phyloP scores from a whole-genome alignment of 345 rosid species.

The Fremontodendron californicum region DNA sequence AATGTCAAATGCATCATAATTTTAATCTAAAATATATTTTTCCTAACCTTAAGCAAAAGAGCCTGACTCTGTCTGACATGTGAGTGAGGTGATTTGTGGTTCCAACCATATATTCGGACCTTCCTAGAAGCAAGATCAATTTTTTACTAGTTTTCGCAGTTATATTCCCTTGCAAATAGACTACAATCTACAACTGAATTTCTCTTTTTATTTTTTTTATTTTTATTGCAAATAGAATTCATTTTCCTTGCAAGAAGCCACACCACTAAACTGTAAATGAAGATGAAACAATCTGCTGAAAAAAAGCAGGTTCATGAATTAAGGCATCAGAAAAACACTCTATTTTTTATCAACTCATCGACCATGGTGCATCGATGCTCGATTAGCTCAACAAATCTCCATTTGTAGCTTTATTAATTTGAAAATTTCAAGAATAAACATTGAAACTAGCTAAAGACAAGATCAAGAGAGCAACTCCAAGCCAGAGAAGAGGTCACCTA shows the following conservation, averaged over 20 bases:
- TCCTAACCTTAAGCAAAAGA: no score
- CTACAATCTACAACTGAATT: not conserved
- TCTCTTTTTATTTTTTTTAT: no score
- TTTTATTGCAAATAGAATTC: no score
- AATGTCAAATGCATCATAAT: no score
- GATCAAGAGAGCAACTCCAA: constrained; percentile 8
- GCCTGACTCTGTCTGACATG: not conserved
- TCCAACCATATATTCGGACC: not conserved
- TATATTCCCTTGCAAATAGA: not conserved
- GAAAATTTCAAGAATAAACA: constrained; percentile 6
- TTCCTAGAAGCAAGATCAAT: no score
- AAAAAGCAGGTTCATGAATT: not conserved
- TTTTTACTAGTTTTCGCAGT: not conserved
- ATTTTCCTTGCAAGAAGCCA: no score
- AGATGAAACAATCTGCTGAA: not conserved
- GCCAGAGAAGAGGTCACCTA: constrained; percentile 11
- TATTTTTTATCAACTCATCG: not conserved
- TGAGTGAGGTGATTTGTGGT: not conserved
- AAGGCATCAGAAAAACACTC: not conserved
- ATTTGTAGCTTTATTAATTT: constrained; percentile 5
- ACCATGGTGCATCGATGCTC: not conserved
- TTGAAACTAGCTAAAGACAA: constrained; percentile 3
- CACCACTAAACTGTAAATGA: not conserved
- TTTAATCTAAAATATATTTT: no score
- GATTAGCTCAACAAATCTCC: not conserved